These are phyloP conservation scores for Kodamaea hsintzibuensis DNA, from an alignment of 805 yeast species.

Conservation along the genomic window DNA sequence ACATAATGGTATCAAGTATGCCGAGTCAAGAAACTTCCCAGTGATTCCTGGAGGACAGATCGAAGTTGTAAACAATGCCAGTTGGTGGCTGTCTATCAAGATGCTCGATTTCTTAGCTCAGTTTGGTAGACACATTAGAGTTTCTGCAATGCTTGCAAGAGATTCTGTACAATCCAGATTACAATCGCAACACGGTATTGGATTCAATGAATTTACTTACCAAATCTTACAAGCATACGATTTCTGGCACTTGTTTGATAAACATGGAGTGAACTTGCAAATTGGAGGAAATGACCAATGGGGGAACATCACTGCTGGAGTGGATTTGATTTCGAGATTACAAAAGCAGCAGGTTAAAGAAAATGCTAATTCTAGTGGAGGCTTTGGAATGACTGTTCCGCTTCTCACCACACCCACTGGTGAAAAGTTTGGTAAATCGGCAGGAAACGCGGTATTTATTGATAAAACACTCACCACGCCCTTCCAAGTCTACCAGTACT, in stretches of 20 bases:
- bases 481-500: constrained; percentile 81
- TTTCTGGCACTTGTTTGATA: constrained; percentile 73
- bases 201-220: constrained; percentile 92
- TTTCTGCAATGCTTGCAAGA: constrained; percentile 83
- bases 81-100: constrained; percentile 83
- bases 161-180: constrained; percentile 83
- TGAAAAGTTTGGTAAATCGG: constrained; percentile 93
- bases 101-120: constrained; percentile 76
- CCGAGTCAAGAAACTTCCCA: constrained; percentile 48
- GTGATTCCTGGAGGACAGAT: constrained; percentile 37
- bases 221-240: constrained; percentile 94
- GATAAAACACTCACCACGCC: constrained; percentile 74
- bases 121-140: constrained; percentile 77
- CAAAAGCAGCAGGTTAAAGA: constrained; percentile 15
- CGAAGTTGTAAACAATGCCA: constrained; percentile 59
- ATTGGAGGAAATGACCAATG: constrained; percentile 98
- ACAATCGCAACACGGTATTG: constrained; percentile 70
- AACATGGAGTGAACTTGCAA: constrained; percentile 65
- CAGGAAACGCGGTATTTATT: constrained; percentile 93
- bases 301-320: constrained; percentile 97
- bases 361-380: constrained; percentile 19
- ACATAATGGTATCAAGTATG: constrained; percentile 60
- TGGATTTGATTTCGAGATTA: constrained; percentile 76
- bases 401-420: constrained; percentile 85
- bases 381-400: constrained; percentile 87